A percentile compares a stretch with the other conserved stretches of the same genome.
Conservation (phyloP, 805 yeast species). For the Alloascoidea hylecoeti region DNA sequence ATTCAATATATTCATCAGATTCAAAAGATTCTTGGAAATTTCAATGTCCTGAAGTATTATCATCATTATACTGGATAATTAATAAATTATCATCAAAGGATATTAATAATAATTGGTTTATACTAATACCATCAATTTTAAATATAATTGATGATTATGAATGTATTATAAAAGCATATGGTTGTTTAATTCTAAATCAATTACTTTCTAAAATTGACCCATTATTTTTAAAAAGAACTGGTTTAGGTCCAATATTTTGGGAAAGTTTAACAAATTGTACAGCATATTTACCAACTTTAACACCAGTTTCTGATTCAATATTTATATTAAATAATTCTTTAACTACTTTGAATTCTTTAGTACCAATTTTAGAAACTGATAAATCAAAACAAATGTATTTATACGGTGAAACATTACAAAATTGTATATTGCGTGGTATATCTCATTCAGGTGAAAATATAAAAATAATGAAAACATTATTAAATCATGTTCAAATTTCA, state of each 20-base stretch:
- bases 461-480: conserved; percentile 7
- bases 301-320: conserved; percentile 7
- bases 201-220: conserved; percentile 6
- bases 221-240: conserved; percentile 8
- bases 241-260: conserved; percentile 16
- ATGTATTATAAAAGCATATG: conserved; percentile 10
- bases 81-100: neutral
- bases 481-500: conserved; percentile 7
- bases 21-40: neutral
- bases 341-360: conserved; percentile 27
- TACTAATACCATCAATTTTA: conserved; percentile 16
- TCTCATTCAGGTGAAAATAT: conserved; percentile 11
- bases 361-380: conserved; percentile 15
- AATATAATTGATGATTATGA: conserved; percentile 15
- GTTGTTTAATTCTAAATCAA: conserved; percentile 8
- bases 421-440: conserved; percentile 14
- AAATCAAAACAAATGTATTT: conserved; percentile 5
- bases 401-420: conserved; percentile 10
- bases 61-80: neutral
- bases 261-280: conserved; percentile 13
- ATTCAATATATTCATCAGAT: neutral
- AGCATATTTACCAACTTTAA: conserved; percentile 18
- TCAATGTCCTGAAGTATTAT: neutral
- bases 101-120: conserved; percentile 12
- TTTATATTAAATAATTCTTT: conserved; percentile 18